Base-by-base conservation (phyloP, 2,329 filamentous ascomycete genomes). In the Paracorniculantispora psalliotae region DNA sequence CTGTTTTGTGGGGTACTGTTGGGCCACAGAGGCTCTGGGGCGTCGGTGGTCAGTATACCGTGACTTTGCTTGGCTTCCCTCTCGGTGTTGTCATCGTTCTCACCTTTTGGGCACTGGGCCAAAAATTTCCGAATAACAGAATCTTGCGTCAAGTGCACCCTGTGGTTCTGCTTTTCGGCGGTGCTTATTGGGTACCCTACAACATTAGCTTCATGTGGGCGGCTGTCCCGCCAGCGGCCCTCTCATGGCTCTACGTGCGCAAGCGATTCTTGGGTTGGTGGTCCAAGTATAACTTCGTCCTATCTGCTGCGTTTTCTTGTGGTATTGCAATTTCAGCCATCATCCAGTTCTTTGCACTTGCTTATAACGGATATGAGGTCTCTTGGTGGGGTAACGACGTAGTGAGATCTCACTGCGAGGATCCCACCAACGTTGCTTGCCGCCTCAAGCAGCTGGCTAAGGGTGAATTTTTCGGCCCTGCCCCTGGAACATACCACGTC, bases 1-100 rank as follows among this genome's bases (percentile, higher is more conserved):
- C 79, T 74, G 63, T 79, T 74, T 3, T 81, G 53, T 81, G 79
- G 79, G 81, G 77, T 41, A 73, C 75, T 26, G 75, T 82, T 21
- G 80, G 81, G 1, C 81, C 81, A 0, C 70, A 70, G 1, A 72
- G 79, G 9, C 70, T 77, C 69, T 78, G 77, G 64, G 71, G 73
- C 58, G 48, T 50, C 23, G 59, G 59, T 30, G 59, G 59, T 6
- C 46, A 57, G 21, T 67, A 69, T 7, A 63, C 75, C 39, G 77
- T 77, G 57, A 75, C 75, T 4, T 64, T 77, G 26, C 69, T 71
- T 10, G 74, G 75, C 1, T 79, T 78, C 52, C 73, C 75, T 1
- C 55, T 75, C 0, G 76, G 76, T 8, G 62, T 73, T 4, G 55
- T 65, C 8, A 48, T 73, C 0, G 74, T 75, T 2, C 55, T 75